Percentiles rank a stretch among this genome's conserved stretches.
Conservation (phyloP, 257 asterid genomes). For the Jaltomata sinuosa region DNA sequence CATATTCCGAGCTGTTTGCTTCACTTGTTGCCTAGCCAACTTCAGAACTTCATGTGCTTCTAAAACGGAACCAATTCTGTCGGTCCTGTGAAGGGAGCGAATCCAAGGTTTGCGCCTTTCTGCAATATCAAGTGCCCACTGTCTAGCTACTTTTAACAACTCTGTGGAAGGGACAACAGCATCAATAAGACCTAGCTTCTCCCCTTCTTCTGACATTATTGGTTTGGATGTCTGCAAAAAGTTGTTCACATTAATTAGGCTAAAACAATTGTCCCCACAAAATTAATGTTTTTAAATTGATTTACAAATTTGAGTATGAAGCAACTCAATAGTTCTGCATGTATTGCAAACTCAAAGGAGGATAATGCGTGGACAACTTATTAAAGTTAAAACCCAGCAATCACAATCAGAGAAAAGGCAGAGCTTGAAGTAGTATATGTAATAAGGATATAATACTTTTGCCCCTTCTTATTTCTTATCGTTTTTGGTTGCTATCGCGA, state of each 20-base stretch:
- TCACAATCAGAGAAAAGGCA: neutral
- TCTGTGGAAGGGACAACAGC: constrained; percentile 66
- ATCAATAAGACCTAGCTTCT: constrained; percentile 81
- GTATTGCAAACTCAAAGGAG: neutral
- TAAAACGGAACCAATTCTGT: constrained; percentile 67
- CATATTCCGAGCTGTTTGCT: constrained; percentile 55
- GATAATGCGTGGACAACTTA: neutral
- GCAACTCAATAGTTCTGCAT: neutral
- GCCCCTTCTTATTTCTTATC: neutral
- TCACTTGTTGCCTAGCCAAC: constrained; percentile 66
- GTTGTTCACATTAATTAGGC: neutral
- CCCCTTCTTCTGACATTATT: constrained; percentile 82
- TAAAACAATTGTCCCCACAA: neutral
- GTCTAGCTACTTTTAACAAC: constrained; percentile 58
- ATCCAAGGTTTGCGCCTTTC: constrained; percentile 74
- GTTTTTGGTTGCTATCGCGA: neutral
- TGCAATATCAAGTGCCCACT: constrained; percentile 84
- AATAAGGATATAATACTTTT: neutral
- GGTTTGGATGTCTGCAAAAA: constrained; percentile 63
- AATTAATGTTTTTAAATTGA: neutral
- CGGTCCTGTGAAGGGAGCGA: constrained; percentile 76
- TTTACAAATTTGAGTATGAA: neutral
- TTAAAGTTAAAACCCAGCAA: neutral
- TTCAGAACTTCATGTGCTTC: constrained; percentile 51
- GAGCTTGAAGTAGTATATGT: neutral